Base-by-base conservation (phyloP, 192 early-diverging fungal species). In the Umbelopsis vinacea region DNA sequence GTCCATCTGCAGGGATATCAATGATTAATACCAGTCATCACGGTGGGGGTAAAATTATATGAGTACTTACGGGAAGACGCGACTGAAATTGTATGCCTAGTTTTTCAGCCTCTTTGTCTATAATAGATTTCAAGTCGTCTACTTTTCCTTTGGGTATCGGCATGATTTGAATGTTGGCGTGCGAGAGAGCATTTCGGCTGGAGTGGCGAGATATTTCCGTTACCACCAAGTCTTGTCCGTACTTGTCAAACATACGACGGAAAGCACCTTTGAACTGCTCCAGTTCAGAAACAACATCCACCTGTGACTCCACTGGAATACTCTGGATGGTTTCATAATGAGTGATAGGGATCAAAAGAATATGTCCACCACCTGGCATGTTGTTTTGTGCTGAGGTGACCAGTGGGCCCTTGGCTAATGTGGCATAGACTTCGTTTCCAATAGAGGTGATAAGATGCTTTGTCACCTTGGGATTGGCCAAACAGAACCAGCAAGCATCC, bases 401-500 rank as follows among this genome's bases (percentile, higher is more conserved):
- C 24, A 97, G 75, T 24, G 90, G 88, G n/a, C 97, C 97, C 82
- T 97, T 97, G 37, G 97, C 89, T 71, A 95, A 80, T 14, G 96
- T 90, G 38, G 93, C 63, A 71, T 98, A 98, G 8, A 89, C 82
- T 68, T 97, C 92, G 21, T 83, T 80, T 5, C 90, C 92, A 78
- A 97, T 92, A 1, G 91, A 88, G 3, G 91, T 87, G 75, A 98
- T 94, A 69, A 98, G 83, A 57, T 97, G 95, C 80, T 95, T 94
- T 74, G 92, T 93, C 24, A 96, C 81, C 46, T 92, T 89, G 1
- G 97, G 96, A 72, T 95, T 96, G 0, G 94, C 87, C 53, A 98
- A 82, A 76, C 97, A 98, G 79, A 98, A 98, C 97, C 97, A 98
- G 81, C 97, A 98, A 5, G 89, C 83, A 35, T 73, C 46, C 19